These are phyloP conservation scores for Gossypium trilobum DNA, from an alignment of 441 rosid species.

Conservation along the genomic window DNA sequence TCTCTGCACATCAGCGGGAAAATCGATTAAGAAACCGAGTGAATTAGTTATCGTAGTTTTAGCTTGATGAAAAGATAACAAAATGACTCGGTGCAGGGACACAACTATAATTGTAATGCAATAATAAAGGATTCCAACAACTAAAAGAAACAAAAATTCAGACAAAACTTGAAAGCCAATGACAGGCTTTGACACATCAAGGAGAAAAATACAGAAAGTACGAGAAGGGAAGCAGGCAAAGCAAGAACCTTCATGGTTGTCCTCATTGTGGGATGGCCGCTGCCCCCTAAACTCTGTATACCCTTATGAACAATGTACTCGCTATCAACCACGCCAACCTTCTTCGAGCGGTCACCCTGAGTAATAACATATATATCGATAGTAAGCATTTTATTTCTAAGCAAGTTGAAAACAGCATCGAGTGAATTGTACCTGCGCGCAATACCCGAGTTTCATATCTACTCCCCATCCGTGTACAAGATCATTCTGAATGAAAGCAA, in stretches of 20 bases:
- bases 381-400: background rate
- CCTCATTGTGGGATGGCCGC: constrained; percentile 20
- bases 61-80: background rate
- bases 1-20: constrained; percentile 28
- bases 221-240: background rate
- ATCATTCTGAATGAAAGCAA: constrained; percentile 49
- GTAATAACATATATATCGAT: constrained; percentile 7
- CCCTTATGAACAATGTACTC: constrained; percentile 81
- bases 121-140: background rate
- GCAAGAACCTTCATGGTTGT: constrained; percentile 6
- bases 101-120: background rate
- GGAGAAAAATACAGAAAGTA: background rate
- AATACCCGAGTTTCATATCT: constrained; percentile 94
- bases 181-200: background rate
- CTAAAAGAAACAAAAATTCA: background rate
- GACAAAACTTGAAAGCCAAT: background rate
- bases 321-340: constrained; percentile 78
- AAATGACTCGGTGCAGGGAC: background rate
- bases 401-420: background rate
- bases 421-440: constrained; percentile 58
- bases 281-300: constrained; percentile 69
- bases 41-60: background rate
- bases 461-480: constrained; percentile 95
- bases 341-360: constrained; percentile 79
- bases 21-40: background rate